Evolutionary conservation across 306 rosid genomes (phyloP).

Genomic region (Canavalia gladiata): DNA sequence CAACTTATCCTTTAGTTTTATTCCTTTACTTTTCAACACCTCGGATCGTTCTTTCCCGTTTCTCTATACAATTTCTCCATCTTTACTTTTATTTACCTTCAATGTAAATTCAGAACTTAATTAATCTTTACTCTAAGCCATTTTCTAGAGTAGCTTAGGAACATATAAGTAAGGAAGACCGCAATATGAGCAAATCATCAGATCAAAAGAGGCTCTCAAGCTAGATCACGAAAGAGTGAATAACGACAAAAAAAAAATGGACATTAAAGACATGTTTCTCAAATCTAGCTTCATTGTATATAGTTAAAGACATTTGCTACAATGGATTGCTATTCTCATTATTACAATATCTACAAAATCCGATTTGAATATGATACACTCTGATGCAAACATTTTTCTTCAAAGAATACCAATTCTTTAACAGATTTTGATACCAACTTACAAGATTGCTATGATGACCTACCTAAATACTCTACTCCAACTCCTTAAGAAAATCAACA

Average conservation of each 20-base stretch:
- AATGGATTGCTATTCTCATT: slow-evolving; percentile 45
- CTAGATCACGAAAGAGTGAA: neutral
- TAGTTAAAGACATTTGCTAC: slow-evolving; percentile 43
- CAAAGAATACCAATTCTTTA: slow-evolving; percentile 44
- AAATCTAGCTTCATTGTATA: slow-evolving; percentile 47
- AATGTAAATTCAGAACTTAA: too few species aligned
- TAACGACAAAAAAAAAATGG: neutral
- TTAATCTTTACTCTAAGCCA: too few species aligned
- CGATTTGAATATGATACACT: slow-evolving; percentile 56
- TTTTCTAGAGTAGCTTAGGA: too few species aligned
- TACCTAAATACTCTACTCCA: slow-evolving; percentile 70
- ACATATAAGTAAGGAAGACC: too few species aligned
- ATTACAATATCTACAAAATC: slow-evolving; percentile 74
- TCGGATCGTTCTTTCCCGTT: too few species aligned
- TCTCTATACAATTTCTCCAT: too few species aligned
- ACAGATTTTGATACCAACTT: slow-evolving; percentile 48
- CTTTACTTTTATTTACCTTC: too few species aligned
- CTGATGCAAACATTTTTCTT: slow-evolving; percentile 45
- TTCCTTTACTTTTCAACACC: too few species aligned
- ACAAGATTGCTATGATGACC: slow-evolving; percentile 37
- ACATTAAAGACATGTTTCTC: slow-evolving; percentile 40
- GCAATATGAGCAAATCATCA: too few species aligned
- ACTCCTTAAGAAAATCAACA: slow-evolving; percentile 89
- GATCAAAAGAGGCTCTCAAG: too few species aligned
- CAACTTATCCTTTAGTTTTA: too few species aligned